A percentile compares a stretch with the other conserved stretches of the same genome.
These are phyloP conservation scores for Botryobasidium botryosum DNA, from an alignment of 768 basidiomycete genomes.

Conservation along the genomic window DNA sequence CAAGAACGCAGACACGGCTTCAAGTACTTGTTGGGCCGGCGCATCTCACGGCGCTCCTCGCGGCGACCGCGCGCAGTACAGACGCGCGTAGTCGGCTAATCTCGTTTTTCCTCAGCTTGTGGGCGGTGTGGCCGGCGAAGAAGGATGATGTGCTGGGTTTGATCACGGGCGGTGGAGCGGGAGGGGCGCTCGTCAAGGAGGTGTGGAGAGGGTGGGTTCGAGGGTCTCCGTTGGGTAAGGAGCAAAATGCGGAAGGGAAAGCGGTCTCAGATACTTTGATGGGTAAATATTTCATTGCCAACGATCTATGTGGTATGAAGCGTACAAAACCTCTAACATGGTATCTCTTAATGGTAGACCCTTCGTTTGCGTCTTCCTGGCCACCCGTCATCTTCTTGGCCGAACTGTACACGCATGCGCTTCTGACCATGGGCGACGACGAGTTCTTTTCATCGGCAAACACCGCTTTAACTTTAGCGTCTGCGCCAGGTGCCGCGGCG, in stretches of 20 bases:
- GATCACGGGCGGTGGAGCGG: constrained; percentile 32
- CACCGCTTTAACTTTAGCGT: constrained; percentile 1
- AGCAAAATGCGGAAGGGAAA: constrained; percentile 25
- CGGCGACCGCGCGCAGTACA: constrained; percentile 19
- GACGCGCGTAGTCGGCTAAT: constrained; percentile 33
- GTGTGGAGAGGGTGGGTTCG: constrained; percentile 53
- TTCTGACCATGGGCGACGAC: constrained; percentile 89
- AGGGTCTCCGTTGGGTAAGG: constrained; percentile 40
- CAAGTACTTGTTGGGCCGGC: constrained; percentile 33
- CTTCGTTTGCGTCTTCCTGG: constrained; percentile 33
- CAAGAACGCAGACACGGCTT: constrained; percentile 45
- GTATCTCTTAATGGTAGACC: constrained; percentile 22
- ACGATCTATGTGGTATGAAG: constrained; percentile 1
- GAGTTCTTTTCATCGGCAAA: constrained; percentile 59
- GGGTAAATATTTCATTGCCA: background rate
- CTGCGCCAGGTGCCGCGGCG: background rate
- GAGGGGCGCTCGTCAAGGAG: constrained; percentile 43
- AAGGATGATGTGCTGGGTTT: constrained; percentile 40
- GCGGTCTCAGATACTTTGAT: background rate
- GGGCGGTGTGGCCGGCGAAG: constrained; percentile 40
- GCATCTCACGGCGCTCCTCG: constrained; percentile 26
- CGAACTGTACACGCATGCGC: constrained; percentile 66
- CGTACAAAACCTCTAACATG: constrained; percentile 9
- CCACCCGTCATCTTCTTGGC: constrained; percentile 58
- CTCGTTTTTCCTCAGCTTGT: constrained; percentile 38